Percentiles rank a stretch among this genome's conserved stretches.
These are phyloP conservation scores for Backusella morwellensis DNA, from an alignment of 192 early-diverging fungal genomes.

Conservation along the genomic window DNA sequence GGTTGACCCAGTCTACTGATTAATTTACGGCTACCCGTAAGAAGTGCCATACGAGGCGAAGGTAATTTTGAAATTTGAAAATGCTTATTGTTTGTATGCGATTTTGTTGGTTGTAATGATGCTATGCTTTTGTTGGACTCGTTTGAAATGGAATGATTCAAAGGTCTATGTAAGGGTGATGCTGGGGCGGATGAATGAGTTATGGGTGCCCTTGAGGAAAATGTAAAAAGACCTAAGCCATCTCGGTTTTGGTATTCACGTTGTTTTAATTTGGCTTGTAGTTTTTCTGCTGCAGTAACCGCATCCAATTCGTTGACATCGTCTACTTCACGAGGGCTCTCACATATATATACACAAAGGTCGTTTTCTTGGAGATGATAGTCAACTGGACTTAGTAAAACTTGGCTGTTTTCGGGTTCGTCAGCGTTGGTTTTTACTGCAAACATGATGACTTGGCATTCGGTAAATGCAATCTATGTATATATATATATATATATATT, in stretches of 20 bases:
- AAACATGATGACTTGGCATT: conserved; percentile 48
- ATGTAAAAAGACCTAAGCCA: not conserved
- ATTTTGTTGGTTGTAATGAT: not conserved
- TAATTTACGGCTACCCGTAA: conserved; percentile 5
- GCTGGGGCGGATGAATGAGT: not conserved
- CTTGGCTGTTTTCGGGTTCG: conserved; percentile 26
- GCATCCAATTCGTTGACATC: conserved; percentile 32
- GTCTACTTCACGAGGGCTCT: conserved; percentile 39
- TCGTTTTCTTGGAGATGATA: conserved; percentile 37
- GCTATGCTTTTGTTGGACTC: not conserved
- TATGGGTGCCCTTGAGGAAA: not conserved
- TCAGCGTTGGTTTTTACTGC: conserved; percentile 32
- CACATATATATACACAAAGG: conserved; percentile 50
- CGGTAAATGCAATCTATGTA: conserved; percentile 34
- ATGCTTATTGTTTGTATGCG: conserved; percentile 1
- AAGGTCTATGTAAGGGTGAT: conserved; percentile 5
- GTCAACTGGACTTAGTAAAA: conserved; percentile 58
- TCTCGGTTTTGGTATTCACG: not conserved
- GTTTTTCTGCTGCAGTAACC: not conserved
- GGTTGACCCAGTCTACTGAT: conserved; percentile 7
- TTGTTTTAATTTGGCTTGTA: not conserved
- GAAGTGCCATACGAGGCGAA: not conserved
- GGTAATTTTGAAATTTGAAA: conserved; percentile 9
- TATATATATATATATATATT: not conserved
- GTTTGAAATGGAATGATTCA: not conserved